Evolutionary conservation across 129 eudicot species (phyloP).

Genomic region (Gnaphalium uliginosum): DNA sequence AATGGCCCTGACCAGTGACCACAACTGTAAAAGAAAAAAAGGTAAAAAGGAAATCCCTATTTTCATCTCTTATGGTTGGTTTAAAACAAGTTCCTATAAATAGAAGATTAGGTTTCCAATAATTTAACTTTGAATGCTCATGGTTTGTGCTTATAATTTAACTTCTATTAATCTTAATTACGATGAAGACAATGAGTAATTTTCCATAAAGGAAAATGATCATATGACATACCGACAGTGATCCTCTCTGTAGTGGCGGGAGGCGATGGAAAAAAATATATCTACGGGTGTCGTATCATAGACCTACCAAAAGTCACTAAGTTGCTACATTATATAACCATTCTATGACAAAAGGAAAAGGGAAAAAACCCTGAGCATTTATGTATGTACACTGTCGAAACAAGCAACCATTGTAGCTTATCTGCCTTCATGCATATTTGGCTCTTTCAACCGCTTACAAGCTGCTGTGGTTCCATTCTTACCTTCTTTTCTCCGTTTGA

Average conservation of each 20-base stretch:
- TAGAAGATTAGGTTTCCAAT: background rate
- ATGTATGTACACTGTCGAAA: conserved; percentile 36
- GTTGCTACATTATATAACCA: conserved; percentile 17
- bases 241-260: background rate
- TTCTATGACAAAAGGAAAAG: conserved; percentile 14
- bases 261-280: background rate
- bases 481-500: conserved; percentile 46
- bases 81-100: background rate
- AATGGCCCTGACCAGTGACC: background rate
- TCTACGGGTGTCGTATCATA: background rate
- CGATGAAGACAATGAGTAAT: background rate
- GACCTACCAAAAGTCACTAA: conserved; percentile 47
- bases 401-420: background rate
- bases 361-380: conserved; percentile 6
- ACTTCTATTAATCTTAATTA: background rate
- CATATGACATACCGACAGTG: background rate
- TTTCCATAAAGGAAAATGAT: background rate
- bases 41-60: background rate
- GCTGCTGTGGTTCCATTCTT: conserved; percentile 29
- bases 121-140: background rate
- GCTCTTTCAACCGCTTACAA: conserved; percentile 49
- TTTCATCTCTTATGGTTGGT: no score
- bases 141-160: background rate
- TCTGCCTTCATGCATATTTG: conserved; percentile 34
- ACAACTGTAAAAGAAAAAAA: background rate